Evolutionary conservation across 2,329 filamentous ascomycete genomes (phyloP).

Genomic region (Fusarium drepaniforme): DNA sequence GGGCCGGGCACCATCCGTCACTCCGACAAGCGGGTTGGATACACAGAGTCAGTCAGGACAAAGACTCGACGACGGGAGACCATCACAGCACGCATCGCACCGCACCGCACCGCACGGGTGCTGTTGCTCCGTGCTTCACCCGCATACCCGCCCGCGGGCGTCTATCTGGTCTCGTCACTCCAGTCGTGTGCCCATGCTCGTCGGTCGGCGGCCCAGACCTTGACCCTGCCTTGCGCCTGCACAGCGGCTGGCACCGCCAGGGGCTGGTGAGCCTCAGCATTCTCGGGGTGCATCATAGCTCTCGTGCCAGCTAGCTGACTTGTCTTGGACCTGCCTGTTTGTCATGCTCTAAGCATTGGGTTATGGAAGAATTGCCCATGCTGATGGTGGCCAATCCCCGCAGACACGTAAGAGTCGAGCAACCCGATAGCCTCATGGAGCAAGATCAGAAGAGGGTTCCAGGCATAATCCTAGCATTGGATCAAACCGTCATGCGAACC

Average conservation of each 20-base stretch:
- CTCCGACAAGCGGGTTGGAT: slow-evolving; percentile 13
- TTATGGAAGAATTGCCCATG: slow-evolving; percentile 13
- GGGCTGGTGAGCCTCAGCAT: slow-evolving; percentile 28
- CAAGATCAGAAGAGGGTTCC: slow-evolving; percentile 6
- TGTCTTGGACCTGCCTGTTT: not conserved
- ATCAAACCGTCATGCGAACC: slow-evolving; percentile 8
- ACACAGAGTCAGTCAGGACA: slow-evolving; percentile 1
- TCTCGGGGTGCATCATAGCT: slow-evolving; percentile 12
- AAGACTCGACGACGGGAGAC: not conserved
- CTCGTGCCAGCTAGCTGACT: not conserved
- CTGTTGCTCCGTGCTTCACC: slow-evolving; percentile 22
- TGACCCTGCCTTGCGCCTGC: slow-evolving; percentile 13
- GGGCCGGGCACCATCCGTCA: slow-evolving; percentile 9
- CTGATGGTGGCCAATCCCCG: not conserved
- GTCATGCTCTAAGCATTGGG: not conserved
- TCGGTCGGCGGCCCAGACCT: not conserved
- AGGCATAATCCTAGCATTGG: slow-evolving; percentile 15
- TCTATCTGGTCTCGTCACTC: slow-evolving; percentile 33
- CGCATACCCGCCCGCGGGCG: slow-evolving; percentile 26
- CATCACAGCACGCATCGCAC: not conserved
- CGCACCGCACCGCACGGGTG: not conserved
- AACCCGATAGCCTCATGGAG: slow-evolving; percentile 1
- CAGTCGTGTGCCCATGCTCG: slow-evolving; percentile 25
- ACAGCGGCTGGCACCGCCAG: slow-evolving; percentile 30
- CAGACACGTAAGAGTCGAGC: slow-evolving; percentile 2